Percentiles rank a stretch among this genome's conserved stretches.
Evolutionary conservation across 306 rosid species (phyloP).

Genomic region (Lupinus albus): DNA sequence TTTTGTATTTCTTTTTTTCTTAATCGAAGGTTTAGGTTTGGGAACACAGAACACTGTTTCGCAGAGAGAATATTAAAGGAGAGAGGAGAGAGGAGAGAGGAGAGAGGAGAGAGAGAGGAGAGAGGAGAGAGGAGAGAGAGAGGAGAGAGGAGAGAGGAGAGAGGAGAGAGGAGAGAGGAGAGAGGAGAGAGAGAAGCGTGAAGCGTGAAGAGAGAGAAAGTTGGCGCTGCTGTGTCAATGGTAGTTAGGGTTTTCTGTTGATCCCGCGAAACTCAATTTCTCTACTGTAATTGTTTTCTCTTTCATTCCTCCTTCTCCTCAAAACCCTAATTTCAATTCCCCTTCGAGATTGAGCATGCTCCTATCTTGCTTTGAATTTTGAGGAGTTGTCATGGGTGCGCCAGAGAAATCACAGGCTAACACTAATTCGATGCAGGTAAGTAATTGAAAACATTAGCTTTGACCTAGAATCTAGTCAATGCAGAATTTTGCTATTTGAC

Average conservation of each 20-base stretch:
- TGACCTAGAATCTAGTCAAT: slow-evolving; percentile 44
- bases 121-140: slow-evolving; percentile 27
- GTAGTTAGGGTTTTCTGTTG: slow-evolving; percentile 85
- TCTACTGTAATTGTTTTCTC: slow-evolving; percentile 37
- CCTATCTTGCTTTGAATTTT: slow-evolving; percentile 38
- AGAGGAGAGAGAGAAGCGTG: slow-evolving; percentile 40
- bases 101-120: slow-evolving; percentile 9
- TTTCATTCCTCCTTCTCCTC: slow-evolving; percentile 43
- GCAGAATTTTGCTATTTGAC: slow-evolving; percentile 13
- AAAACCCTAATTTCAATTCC: slow-evolving; percentile 69
- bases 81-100: slow-evolving; percentile 29
- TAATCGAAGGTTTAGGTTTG: slow-evolving; percentile 54
- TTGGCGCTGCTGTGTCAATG: slow-evolving; percentile 57
- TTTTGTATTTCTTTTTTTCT: slow-evolving; percentile 43
- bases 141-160: slow-evolving; percentile 37
- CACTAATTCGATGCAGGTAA: slow-evolving; percentile 91
- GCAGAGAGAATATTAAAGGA: slow-evolving; percentile 43
- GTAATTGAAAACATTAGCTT: slow-evolving; percentile 43
- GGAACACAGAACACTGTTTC: slow-evolving; percentile 44
- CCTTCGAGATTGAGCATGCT: slow-evolving; percentile 37
- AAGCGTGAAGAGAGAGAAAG: slow-evolving; percentile 34
- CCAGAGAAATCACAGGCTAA: slow-evolving; percentile 78
- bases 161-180: slow-evolving; percentile 12
- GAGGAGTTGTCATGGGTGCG: slow-evolving; percentile 72
- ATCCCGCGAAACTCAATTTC: slow-evolving; percentile 52